Evolutionary conservation across 2,329 filamentous ascomycete genomes (phyloP), one percentile per base, ranked within the genome.

Genomic region (Arthrobotrys sphaeroides): DNA sequence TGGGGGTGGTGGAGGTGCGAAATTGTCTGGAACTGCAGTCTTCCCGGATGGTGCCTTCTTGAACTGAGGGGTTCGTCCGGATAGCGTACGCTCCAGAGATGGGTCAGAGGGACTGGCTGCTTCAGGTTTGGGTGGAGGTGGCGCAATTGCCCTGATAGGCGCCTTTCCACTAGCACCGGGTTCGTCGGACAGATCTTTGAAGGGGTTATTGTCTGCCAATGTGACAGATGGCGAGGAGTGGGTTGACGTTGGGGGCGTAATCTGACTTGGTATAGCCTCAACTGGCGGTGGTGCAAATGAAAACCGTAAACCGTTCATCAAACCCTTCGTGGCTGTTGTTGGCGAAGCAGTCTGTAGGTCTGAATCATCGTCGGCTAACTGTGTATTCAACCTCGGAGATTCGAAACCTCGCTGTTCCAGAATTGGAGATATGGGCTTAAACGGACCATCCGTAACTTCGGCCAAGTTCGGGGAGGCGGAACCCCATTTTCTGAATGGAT

Each of bases 1-100:
- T 13, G 78, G 77, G 26, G 77, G 78, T 24, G 77, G 78, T 2
- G 78, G 78, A 26, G 72, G 77, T 10, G 74, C 67, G 26, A 77
- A 74, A n/a, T 42, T 55, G 18, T 78, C 70, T 18, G 70, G 70
- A 7, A 74, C 55, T 6, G 62, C 53, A 20, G 70, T 64, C 43
- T 68, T 74, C 4, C 70, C 55, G 1, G 62, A 47, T 3, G 70
- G 70, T 28, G 70, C 53, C 38, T 64, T 74, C 40, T 74, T 74
- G 45, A 68, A 74, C 16, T 68, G 70, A 6, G 70, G 62, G 12
- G 70, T 53, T 16, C 61, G 62, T 31, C 70, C 70, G 18, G 70
- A 74, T 10, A 60, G 26, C 16, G 62, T 68, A 13, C 70, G 70
- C 16, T 74, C 70, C 70, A 74, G 45, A 5, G 45, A 43, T 10